These are phyloP conservation scores for Niveomyces coronatus DNA, from an alignment of 2,329 filamentous ascomycete genomes.

Conservation along the genomic window DNA sequence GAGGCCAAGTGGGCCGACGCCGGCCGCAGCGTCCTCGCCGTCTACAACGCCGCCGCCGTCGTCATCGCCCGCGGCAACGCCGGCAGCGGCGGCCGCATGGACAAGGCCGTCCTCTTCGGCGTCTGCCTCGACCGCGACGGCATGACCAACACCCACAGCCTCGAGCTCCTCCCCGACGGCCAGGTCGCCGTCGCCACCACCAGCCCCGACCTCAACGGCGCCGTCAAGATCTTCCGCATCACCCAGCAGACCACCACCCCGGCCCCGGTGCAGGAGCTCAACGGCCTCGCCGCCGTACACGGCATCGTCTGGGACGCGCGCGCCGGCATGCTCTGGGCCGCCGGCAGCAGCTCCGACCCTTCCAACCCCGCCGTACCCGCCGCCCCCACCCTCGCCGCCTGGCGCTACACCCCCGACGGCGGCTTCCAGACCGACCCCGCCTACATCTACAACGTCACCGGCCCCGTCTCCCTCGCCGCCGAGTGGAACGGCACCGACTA, in stretches of 20 bases:
- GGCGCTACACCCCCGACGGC: neutral
- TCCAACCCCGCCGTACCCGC: neutral
- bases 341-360: constrained; percentile 2
- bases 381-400: neutral
- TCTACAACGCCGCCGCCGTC: constrained; percentile 6
- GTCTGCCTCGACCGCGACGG: constrained; percentile 1
- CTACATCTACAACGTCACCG: constrained; percentile 2
- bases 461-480: neutral
- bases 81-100: neutral
- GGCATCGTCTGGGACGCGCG: constrained; percentile 4
- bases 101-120: constrained; percentile 4
- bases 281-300: constrained; percentile 3
- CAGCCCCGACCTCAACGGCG: neutral
- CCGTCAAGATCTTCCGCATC: constrained; percentile 1
- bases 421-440: neutral
- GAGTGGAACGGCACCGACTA: constrained; percentile 6
- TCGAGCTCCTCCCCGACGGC: constrained; percentile 6
- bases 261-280: constrained; percentile 3
- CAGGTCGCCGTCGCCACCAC: constrained; percentile 3
- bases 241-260: neutral
- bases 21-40: constrained; percentile 1
- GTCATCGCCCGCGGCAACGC: neutral
- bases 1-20: constrained; percentile 6
- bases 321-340: constrained; percentile 3
- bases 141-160: constrained; percentile 7